These are phyloP conservation scores for Phylloporus sp. DNA, from an alignment of 768 basidiomycete species.

Conservation along the genomic window DNA sequence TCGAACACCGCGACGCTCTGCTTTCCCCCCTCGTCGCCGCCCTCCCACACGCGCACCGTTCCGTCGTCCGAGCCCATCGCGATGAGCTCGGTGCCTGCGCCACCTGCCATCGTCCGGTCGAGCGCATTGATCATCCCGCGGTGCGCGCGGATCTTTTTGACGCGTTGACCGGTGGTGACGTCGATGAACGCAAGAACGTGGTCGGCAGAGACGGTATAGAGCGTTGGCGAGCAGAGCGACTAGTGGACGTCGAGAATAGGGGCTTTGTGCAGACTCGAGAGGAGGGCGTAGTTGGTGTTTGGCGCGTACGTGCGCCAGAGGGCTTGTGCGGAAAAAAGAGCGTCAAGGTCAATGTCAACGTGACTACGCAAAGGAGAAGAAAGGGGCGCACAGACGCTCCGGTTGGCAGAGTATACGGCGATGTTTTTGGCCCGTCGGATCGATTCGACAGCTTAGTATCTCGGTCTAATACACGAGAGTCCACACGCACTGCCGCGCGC, in stretches of 20 bases:
- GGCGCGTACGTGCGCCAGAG: constrained; percentile 90
- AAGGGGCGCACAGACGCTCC: constrained; percentile 87
- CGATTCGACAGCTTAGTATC: constrained; percentile 88
- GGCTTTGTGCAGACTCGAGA: constrained; percentile 81
- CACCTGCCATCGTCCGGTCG: constrained; percentile 80
- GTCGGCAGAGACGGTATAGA: constrained; percentile 91
- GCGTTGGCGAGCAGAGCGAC: constrained; percentile 65
- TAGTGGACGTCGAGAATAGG: constrained; percentile 91
- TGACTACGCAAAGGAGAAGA: constrained; percentile 12
- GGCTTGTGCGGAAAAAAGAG: constrained; percentile 42
- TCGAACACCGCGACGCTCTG: constrained; percentile 75
- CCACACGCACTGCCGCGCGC: no score
- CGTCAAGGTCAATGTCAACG: no score
- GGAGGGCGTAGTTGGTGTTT: constrained; percentile 86
- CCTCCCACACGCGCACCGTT: constrained; percentile 88
- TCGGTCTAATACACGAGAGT: constrained; percentile 51
- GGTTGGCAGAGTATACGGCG: constrained; percentile 87
- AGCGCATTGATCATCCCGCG: constrained; percentile 87
- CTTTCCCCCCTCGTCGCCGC: constrained; percentile 76
- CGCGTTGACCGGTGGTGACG: constrained; percentile 76
- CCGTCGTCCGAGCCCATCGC: constrained; percentile 91
- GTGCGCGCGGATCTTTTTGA: constrained; percentile 81
- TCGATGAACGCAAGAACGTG: constrained; percentile 73
- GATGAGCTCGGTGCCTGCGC: constrained; percentile 79
- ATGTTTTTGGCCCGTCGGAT: constrained; percentile 91